Percentiles rank a stretch among this genome's conserved stretches.
These are phyloP conservation scores for Podospora comata DNA, from an alignment of 495 filamentous ascomycete species.

Conservation along the genomic window DNA sequence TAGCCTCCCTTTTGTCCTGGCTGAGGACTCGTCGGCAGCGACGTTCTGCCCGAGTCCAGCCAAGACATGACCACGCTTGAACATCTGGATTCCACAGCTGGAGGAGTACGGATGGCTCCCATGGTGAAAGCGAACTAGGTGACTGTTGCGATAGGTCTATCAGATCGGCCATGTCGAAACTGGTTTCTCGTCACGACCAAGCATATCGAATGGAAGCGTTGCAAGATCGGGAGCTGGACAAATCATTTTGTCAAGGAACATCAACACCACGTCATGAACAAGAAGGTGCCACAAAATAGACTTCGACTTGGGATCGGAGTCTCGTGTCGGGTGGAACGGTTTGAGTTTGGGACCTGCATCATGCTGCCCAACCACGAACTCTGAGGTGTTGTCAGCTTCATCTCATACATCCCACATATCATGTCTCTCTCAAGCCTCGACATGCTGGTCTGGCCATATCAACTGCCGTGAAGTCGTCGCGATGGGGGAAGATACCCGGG, in stretches of 20 bases:
- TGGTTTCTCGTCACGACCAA: background rate
- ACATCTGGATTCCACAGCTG: background rate
- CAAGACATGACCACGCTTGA: background rate
- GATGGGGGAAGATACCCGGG: background rate
- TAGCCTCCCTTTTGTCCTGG: background rate
- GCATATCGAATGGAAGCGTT: background rate
- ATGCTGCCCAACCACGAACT: background rate
- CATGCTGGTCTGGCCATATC: background rate
- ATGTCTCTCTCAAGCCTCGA: background rate
- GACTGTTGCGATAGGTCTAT: background rate
- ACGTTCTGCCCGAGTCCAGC: background rate
- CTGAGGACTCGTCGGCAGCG: constrained; percentile 5
- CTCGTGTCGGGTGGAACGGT: background rate
- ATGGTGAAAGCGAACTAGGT: constrained; percentile 1
- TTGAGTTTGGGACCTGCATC: background rate
- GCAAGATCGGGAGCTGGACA: background rate
- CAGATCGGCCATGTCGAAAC: background rate
- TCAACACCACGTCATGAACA: background rate
- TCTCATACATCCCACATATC: background rate
- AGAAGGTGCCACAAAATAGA: background rate
- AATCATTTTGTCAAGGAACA: background rate
- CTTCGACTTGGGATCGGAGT: background rate
- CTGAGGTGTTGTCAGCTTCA: background rate
- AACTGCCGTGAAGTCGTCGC: background rate
- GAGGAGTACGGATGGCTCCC: background rate